Evolutionary conservation across 805 yeast species (phyloP), one percentile per base, ranked within the genome.

Genomic region (Kuraishia hungarica): DNA sequence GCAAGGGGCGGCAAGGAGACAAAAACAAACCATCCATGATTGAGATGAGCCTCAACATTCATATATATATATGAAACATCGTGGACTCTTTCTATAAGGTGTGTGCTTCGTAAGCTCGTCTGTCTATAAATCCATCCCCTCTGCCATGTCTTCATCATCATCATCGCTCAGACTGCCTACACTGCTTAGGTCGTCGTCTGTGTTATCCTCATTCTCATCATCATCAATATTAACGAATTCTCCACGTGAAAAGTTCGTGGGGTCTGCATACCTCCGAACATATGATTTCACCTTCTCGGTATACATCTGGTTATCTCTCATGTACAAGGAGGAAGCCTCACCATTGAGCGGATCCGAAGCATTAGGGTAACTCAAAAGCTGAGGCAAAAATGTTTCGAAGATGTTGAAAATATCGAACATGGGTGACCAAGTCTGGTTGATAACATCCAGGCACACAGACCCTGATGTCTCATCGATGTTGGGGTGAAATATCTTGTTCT

Each of bases 351-450:
- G 99, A 68, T 93, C 99, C 15, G 93, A 76, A 1, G 98, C 93
- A 65, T 93, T 93, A 20, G 98, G 97, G 65, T 93, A 94, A 55
- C 92, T 81, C 58, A 93, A 74, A 56, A 93, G 73, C 63, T 96
- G 98, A 6, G 99, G 99, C 57, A 93, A 73, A 72, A 93, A 94
- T 66, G 89, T 86, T 64, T 93, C 98, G 67, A 94, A 89, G 24
- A 93, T 88, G 67, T 94, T 94, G 60, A 85, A 75, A 60, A 94
- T 79, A 55, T 94, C 97, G 74, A 91, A 93, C 90, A 93, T 88
- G 1, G 99, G 98, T 48, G 96, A 88, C 99, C 99, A 93, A 0
- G 98, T 90, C 66, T 93, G 97, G 68, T 93, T 93, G 59, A 93
- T 92, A 19, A 94, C 98, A 68, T 93, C 98, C 52, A 93, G 81